Evolutionary conservation across 2,329 filamentous ascomycete species (phyloP).

Genomic region (Fusarium anguioides): DNA sequence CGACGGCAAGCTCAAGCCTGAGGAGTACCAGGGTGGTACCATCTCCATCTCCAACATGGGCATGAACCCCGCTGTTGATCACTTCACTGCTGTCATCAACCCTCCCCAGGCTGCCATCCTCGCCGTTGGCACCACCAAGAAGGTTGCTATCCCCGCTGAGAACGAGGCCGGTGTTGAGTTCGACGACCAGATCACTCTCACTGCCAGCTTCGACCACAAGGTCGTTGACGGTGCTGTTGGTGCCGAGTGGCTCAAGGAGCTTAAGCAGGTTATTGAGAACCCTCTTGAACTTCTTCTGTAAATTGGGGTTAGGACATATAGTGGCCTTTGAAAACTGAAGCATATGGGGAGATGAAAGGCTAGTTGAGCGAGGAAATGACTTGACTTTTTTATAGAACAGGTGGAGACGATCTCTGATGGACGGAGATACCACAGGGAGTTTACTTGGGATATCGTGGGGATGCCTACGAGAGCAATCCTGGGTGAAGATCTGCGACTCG

Average conservation of each 20-base stretch:
- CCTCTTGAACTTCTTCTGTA: constrained; percentile 94
- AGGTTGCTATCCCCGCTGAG: constrained; percentile 90
- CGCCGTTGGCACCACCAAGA: constrained; percentile 93
- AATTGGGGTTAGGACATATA: constrained; percentile 38
- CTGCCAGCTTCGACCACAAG: constrained; percentile 98
- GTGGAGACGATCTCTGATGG: constrained; percentile 26
- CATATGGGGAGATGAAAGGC: constrained; percentile 5
- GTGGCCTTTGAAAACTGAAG: constrained; percentile 2
- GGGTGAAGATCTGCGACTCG: constrained; percentile 14
- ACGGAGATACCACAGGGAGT: constrained; percentile 22
- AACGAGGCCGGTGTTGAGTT: constrained; percentile 83
- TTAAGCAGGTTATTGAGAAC: constrained; percentile 99
- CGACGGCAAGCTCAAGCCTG: constrained; percentile 98
- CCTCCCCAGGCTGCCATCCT: constrained; percentile 96
- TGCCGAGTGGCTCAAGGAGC: constrained; percentile 94
- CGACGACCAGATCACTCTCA: constrained; percentile 97
- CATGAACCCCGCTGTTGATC: constrained; percentile 96
- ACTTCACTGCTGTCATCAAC: constrained; percentile 99
- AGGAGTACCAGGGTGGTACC: constrained; percentile 98
- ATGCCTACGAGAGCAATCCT: constrained; percentile 14
- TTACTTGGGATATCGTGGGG: constrained; percentile 26
- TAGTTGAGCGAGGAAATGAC: constrained; percentile 32
- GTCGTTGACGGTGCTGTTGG: constrained; percentile 96
- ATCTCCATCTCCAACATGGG: constrained; percentile 99
- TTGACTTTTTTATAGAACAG: constrained; percentile 43